Evolutionary conservation across 306 rosid species (phyloP).

Genomic region (Pyrus betulifolia): DNA sequence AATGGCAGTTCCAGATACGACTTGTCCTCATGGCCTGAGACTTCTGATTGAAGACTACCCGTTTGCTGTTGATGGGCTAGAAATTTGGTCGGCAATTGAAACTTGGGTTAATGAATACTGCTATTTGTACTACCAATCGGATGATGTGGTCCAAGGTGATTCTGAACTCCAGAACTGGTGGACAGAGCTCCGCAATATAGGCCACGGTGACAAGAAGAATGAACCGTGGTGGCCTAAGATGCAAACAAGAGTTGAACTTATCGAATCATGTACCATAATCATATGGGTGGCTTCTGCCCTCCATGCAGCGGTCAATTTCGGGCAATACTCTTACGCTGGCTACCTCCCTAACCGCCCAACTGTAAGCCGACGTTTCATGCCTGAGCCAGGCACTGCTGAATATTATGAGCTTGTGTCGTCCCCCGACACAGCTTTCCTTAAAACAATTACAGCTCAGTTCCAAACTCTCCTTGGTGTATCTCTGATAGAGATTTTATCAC

Average conservation of each 20-base stretch:
- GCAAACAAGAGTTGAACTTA: conserved; percentile 48
- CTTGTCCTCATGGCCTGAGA: conserved; percentile 52
- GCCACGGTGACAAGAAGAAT: conserved; percentile 83
- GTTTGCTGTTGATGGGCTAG: conserved; percentile 78
- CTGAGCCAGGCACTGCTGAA: conserved; percentile 77
- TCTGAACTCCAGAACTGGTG: conserved; percentile 71
- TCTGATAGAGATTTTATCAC: conserved; percentile 66
- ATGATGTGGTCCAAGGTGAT: conserved; percentile 44
- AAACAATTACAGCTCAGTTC: conserved; percentile 84
- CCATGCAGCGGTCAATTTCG: conserved; percentile 95
- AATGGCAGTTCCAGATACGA: conserved; percentile 54
- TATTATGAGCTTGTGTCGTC: conserved; percentile 51
- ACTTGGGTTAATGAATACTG: conserved; percentile 76
- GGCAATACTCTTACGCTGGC: conserved; percentile 91
- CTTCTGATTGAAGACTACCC: conserved; percentile 86
- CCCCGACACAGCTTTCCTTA: conserved; percentile 67
- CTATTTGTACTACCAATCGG: conserved; percentile 47
- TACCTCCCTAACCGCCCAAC: conserved; percentile 95
- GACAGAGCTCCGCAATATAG: conserved; percentile 58
- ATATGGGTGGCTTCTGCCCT: conserved; percentile 95
- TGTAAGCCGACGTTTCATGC: conserved; percentile 90
- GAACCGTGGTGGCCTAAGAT: conserved; percentile 79
- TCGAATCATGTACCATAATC: conserved; percentile 60
- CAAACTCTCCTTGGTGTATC: conserved; percentile 87
- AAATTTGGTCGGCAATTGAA: conserved; percentile 80